These are phyloP conservation scores for Rubia peregrina DNA, from an alignment of 305 asterid species.

Conservation along the genomic window DNA sequence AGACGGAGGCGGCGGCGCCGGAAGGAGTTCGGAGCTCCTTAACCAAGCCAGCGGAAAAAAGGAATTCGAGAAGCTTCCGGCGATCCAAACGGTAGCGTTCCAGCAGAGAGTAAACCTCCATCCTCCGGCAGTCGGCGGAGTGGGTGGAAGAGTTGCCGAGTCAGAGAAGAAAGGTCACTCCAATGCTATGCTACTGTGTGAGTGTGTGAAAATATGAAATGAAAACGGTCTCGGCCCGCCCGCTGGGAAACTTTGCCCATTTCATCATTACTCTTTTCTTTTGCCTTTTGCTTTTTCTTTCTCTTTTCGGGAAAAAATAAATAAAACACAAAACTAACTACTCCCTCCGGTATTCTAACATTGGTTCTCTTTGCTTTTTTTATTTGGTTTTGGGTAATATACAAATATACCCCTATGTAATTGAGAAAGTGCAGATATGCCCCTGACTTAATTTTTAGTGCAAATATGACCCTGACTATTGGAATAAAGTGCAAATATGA, in stretches of 20 bases:
- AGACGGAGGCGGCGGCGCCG: conserved; percentile 36
- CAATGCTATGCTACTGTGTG: background rate
- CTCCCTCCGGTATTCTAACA: no score
- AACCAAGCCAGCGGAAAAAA: conserved; percentile 52
- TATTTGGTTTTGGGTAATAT: no score
- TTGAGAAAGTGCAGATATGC: no score
- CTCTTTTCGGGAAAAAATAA: background rate
- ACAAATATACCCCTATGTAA: no score
- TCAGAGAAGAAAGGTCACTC: background rate
- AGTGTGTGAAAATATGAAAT: background rate
- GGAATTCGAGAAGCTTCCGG: conserved; percentile 80
- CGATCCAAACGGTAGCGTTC: conserved; percentile 78
- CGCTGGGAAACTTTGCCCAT: background rate
- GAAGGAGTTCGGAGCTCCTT: conserved; percentile 52
- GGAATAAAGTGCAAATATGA: no score
- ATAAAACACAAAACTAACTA: no score
- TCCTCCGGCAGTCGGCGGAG: conserved; percentile 6
- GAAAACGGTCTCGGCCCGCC: conserved; percentile 1
- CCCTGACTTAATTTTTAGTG: no score
- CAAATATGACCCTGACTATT: no score
- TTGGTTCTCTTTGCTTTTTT: no score
- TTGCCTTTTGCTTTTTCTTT: background rate
- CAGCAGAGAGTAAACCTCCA: conserved; percentile 53
- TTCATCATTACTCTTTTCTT: background rate
- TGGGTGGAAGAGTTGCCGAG: background rate